phyloP scores from a whole-genome alignment of 768 basidiomycete species.

The Boletus rex-veris region DNA sequence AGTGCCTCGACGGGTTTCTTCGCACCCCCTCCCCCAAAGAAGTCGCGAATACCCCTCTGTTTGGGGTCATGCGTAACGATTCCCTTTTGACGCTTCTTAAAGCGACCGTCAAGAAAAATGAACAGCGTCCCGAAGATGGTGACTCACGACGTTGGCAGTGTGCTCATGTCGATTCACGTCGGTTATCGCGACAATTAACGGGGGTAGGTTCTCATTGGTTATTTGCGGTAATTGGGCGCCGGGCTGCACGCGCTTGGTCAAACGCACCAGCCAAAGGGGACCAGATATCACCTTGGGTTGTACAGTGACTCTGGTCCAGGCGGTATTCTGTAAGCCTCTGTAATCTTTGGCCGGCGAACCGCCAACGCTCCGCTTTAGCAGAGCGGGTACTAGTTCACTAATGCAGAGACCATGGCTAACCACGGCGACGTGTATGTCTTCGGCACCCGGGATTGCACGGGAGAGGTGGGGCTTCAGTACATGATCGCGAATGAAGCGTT shows the following conservation, averaged over 20 bases:
- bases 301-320: conserved; percentile 58
- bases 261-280: background rate
- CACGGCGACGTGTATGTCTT: conserved; percentile 53
- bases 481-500: conserved; percentile 46
- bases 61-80: conserved; percentile 76
- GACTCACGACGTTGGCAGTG: conserved; percentile 52
- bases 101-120: conserved; percentile 20
- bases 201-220: conserved; percentile 22
- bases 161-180: conserved; percentile 57
- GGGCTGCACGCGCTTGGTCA: conserved; percentile 24
- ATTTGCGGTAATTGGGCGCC: conserved; percentile 24
- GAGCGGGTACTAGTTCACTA: conserved; percentile 49
- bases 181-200: conserved; percentile 44
- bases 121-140: background rate
- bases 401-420: conserved; percentile 79
- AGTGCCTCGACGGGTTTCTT: background rate
- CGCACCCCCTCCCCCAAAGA: conserved; percentile 49
- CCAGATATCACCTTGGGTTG: conserved; percentile 40
- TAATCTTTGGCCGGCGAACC: conserved; percentile 31
- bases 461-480: conserved; percentile 52
- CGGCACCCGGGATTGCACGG: conserved; percentile 37
- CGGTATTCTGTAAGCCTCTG: conserved; percentile 62
- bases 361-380: conserved; percentile 43
- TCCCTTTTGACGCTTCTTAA: conserved; percentile 64
- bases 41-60: conserved; percentile 71